Conservation (phyloP, 495 filamentous ascomycete species). For the Penicillium pancosmium region DNA sequence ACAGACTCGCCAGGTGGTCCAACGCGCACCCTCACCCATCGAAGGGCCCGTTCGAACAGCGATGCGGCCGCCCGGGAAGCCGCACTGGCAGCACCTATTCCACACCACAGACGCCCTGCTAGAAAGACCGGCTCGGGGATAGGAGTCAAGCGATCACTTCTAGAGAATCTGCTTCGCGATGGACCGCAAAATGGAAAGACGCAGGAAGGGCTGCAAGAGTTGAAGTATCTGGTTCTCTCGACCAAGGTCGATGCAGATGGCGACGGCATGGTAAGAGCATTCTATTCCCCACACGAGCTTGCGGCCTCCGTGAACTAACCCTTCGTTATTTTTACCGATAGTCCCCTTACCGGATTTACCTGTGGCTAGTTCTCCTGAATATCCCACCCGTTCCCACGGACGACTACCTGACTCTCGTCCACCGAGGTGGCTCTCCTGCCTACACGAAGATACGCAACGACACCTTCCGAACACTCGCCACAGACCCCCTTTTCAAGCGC, state of each 20-base stretch:
- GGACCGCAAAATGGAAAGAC: conserved; percentile 73
- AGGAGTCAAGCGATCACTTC: conserved; percentile 59
- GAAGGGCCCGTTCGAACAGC: conserved; percentile 72
- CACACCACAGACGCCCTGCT: conserved; percentile 48
- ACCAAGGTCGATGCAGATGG: conserved; percentile 78
- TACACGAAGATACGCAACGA: conserved; percentile 98
- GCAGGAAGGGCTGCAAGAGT: conserved; percentile 65
- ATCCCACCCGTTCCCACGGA: conserved; percentile 82
- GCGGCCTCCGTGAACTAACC: neutral
- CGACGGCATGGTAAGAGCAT: conserved; percentile 79
- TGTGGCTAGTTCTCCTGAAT: conserved; percentile 91
- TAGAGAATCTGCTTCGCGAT: conserved; percentile 68
- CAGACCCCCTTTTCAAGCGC: conserved; percentile 92
- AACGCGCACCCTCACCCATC: conserved; percentile 38
- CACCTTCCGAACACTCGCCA: conserved; percentile 93
- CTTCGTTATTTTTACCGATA: conserved; percentile 31
- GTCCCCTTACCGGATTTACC: conserved; percentile 93
- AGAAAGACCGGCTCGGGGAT: conserved; percentile 58
- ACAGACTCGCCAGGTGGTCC: conserved; percentile 29
- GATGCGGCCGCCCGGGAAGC: conserved; percentile 57
- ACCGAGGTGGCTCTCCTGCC: conserved; percentile 88
- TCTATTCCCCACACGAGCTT: neutral
- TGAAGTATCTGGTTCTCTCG: conserved; percentile 75
- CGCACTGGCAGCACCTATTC: conserved; percentile 32
- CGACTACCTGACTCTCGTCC: conserved; percentile 84